Base-by-base conservation (phyloP, 441 rosid species). In the Euphorbia celastroides region DNA sequence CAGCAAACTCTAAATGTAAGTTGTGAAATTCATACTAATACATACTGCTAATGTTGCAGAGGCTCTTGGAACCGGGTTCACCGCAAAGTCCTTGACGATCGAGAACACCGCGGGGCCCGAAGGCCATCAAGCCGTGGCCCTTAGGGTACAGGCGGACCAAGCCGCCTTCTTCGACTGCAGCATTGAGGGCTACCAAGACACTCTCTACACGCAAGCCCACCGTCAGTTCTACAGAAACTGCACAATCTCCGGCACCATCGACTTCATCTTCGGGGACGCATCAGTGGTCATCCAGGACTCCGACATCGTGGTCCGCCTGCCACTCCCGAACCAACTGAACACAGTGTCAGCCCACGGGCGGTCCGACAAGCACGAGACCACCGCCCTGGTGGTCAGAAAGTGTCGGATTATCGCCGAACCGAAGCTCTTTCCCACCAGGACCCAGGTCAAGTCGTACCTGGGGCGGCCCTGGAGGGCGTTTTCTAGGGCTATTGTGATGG, bases 41-140 rank as follows among this genome's bases (percentile, higher is more conserved):
- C 7, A 16, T 56, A n/a, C 1, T 36, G 28, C 22, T 36, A 5
- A 17, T 58, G 16, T 23, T 41, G 67, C 74, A 76, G 79, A 36
- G 62, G 79, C 67, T 61, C 61, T 68, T n/a, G 79, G 68, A 5
- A 19, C 36, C 1, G 72, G 74, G 8, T 76, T 76, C 69, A 51
- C 66, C 1, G 74, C 74, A 13, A 72, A 72, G 48, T 68, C 73
- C 14, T 60, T 76, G 52, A 73, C 34, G 56, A 69, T 76, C 44
- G 61, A 60, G 32, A 76, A 76, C 71, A 76, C 79, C 0, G 79
- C 79, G 7, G 79, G 79, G 22, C 54, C 79, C 14, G 68, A 72
- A 69, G 79, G 79, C 14, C 75, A 72, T 55, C 76, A 76, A 30
- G 79, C 79, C 0, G 79, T 76, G 64, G 79, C 79, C 3, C 58